Base-by-base conservation (phyloP, 176 grass and related monocot genomes). In the Oryza brachyantha region DNA sequence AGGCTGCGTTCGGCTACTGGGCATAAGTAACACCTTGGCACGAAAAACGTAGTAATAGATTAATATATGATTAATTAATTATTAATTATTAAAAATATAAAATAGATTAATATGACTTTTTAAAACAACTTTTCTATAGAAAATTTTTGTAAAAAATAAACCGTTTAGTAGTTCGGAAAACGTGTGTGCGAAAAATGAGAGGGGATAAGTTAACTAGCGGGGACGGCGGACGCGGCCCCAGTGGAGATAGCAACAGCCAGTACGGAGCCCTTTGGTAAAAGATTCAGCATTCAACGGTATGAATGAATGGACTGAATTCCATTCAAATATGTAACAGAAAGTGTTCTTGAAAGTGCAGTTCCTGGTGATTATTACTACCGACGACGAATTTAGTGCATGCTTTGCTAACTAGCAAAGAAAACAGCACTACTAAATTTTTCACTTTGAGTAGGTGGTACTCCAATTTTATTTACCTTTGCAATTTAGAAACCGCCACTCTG, bases 331-430 rank as follows among this genome's bases (percentile, higher is more conserved):
- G 3, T 36, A 46, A 37, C 32, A 76, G 19, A 5, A 6, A 29
- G 45, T 17, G 13, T 1, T n/a, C n/a, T 24, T 19, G 6, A 54
- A 78, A 61, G 28, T 12, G 55, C 2, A 59, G 10, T 5, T 10
- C 14, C 19, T 12, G 16, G 40, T 21, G 29, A 78, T 72, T 37
- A 84, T 64, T 62, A 78, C 40, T 62, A 78, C 40, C 40, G 66
- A 29, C 40, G 55, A 38, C 64, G 55, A 4, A 37, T 29, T 76
- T 32, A 9, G 54, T 48, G 64, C 74, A 24, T 54, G 52, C 82
- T 84, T 84, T 48, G 73, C 65, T 84, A 61, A 54, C 39, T 22
- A 16, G 73, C 82, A 19, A 77, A 77, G 64, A 31, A 31, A 70
- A 80, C 36, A 43, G 1, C n/a, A 69, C 66, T 16, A 7, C 29